phyloP scores from a whole-genome alignment of 23 red algal species.

The Chondrus crispus region DNA sequence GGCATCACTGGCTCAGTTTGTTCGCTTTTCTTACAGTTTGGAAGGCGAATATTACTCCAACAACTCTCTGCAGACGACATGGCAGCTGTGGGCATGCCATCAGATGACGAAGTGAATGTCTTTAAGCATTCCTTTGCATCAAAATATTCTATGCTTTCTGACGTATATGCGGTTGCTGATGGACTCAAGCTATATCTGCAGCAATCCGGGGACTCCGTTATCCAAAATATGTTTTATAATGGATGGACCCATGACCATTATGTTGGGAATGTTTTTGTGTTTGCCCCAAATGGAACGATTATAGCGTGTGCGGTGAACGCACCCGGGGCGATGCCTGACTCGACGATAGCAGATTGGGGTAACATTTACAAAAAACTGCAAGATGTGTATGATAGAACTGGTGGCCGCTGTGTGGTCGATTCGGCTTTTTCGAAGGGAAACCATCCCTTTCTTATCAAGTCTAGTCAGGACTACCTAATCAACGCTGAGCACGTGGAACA shows the following conservation, averaged over 20 bases:
- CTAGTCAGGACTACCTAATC: neutral
- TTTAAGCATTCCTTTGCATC: neutral
- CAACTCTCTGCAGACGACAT: neutral
- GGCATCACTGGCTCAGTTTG: slow-evolving; percentile 11
- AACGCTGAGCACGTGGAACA: neutral
- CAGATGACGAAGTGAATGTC: neutral
- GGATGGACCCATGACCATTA: slow-evolving; percentile 6
- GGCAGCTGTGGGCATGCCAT: neutral
- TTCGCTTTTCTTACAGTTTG: slow-evolving; percentile 14
- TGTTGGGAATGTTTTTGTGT: neutral
- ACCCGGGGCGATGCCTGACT: neutral
- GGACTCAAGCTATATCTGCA: neutral
- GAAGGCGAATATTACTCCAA: neutral
- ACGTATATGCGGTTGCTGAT: neutral
- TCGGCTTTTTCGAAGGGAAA: slow-evolving; percentile 26
- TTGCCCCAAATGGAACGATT: neutral
- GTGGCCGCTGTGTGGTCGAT: slow-evolving; percentile 12
- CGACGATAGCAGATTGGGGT: neutral
- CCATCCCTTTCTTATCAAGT: neutral
- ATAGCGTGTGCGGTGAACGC: neutral
- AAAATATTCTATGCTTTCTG: neutral
- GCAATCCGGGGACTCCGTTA: neutral
- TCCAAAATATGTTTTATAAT: neutral
- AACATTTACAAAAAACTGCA: neutral
- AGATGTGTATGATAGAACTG: neutral